Evolutionary conservation across 495 filamentous ascomycete genomes (phyloP), one percentile per base, ranked within the genome.

Genomic region (Penicillium nucicola): DNA sequence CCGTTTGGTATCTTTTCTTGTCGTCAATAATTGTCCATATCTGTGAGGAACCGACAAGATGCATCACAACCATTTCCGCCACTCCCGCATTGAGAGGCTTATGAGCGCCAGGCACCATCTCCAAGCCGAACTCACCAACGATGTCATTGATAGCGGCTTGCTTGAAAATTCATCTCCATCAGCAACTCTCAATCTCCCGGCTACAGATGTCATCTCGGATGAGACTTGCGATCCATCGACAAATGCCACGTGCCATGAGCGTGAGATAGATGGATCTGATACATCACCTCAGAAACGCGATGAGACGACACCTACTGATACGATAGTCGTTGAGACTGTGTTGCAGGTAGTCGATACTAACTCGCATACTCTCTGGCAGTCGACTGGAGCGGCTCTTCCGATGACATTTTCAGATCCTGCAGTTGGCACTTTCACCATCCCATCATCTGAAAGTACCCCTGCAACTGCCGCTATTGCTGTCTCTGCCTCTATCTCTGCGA

Each of bases 11-110:
- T 37, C 20, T 13, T 10, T 32, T 39, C 42, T 37, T 17, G 15
- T 13, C 17, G 34, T 25, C 25, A 15, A 15, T 22, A 28, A 45
- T 23, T 28, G 14, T 30, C 12, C 4, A 31, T 15, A 13, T 22
- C 19, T 32, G 18, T 41, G 13, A 11, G 8, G 17, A 45, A 52
- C 8, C 19, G 46, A 20, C 58, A 51, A 36, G 18, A 65, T 65
- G 62, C 45, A 48, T 51, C 62, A 65, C 49, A 51, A 53, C 35
- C 53, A 60, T 45, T 45, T 40, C 37, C 59, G 62, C 35, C 56
- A 62, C 42, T 50, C 57, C 9, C 59, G 54, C 20, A 52, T 60
- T 28, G 42, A 40, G 45, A 55, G 52, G 36, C 39, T 55, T 20
- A 48, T 53, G 13, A 52, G 41, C 42, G 48, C 53, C 10, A 62